Conservation (phyloP, 2,329 filamentous ascomycete genomes). For the Endocalyx cinctus region DNA sequence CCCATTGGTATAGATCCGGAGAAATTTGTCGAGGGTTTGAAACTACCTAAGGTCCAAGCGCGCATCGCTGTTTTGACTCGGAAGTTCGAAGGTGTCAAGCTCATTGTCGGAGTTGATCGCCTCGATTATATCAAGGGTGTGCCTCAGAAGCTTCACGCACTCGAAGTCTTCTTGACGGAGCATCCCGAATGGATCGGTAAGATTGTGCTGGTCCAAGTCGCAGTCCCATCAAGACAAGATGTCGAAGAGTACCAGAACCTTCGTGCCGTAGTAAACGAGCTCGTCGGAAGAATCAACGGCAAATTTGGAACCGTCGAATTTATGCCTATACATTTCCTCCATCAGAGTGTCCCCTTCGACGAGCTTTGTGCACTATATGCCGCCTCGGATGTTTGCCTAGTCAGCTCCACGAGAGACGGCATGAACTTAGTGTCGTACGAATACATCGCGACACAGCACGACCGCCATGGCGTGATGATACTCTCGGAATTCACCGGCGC, state of each 20-base stretch:
- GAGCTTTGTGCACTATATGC: constrained; percentile 92
- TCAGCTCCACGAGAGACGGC: constrained; percentile 92
- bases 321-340: constrained; percentile 98
- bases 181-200: constrained; percentile 98
- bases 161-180: constrained; percentile 94
- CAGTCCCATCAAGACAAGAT: constrained; percentile 89
- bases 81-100: constrained; percentile 93
- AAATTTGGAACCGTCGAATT: constrained; percentile 96
- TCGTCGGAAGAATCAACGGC: constrained; percentile 95
- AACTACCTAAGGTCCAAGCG: constrained; percentile 80
- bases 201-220: constrained; percentile 92
- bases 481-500: constrained; percentile 96
- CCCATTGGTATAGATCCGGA: constrained; percentile 97
- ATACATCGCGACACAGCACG: constrained; percentile 90
- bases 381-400: constrained; percentile 85
- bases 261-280: constrained; percentile 90
- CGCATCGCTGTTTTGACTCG: constrained; percentile 79
- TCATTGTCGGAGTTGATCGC: constrained; percentile 94
- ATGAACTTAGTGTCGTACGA: constrained; percentile 99
- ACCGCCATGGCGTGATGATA: constrained; percentile 89
- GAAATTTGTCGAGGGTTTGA: constrained; percentile 85
- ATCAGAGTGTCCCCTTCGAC: constrained; percentile 92
- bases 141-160: constrained; percentile 91
- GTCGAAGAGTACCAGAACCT: constrained; percentile 98
- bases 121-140: constrained; percentile 99